phyloP scores from a whole-genome alignment of 139 green algal species.

The Pseudopediastrum boryanum region DNA sequence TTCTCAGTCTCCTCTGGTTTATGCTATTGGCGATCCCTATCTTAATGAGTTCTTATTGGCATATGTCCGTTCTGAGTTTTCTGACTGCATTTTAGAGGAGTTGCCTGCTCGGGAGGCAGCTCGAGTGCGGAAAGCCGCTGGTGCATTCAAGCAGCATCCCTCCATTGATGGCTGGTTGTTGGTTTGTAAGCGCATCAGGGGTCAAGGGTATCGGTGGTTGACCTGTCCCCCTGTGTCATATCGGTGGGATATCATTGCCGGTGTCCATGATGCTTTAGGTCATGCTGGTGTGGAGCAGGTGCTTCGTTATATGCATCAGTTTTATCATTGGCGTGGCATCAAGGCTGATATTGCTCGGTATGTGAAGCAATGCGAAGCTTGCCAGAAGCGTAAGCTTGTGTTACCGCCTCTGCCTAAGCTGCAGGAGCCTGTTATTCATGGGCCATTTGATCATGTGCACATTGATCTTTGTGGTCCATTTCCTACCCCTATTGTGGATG shows the following conservation, averaged over 20 bases:
- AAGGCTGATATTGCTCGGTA: no score
- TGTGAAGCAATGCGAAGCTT: no score
- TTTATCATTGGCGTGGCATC: constrained; percentile 34
- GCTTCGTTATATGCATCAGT: constrained; percentile 4
- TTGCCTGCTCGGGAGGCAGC: neutral
- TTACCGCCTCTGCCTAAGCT: no score
- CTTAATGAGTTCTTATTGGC: neutral
- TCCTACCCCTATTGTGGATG: neutral
- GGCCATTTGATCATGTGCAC: constrained; percentile 19
- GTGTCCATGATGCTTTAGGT: constrained; percentile 30
- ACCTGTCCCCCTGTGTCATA: constrained; percentile 18
- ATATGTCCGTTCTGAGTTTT: neutral
- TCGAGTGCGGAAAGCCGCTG: neutral
- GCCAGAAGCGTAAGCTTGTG: no score
- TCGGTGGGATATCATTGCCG: constrained; percentile 20
- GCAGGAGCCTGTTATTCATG: no score
- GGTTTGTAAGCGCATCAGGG: neutral
- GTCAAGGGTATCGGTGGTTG: neutral
- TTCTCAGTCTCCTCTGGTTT: neutral
- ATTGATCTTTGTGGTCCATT: neutral
- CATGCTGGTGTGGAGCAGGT: constrained; percentile 34
- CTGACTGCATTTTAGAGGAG: neutral
- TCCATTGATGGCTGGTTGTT: neutral
- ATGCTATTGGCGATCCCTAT: neutral
- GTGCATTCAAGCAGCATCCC: neutral